Base-by-base conservation (phyloP, 176 grass and related monocot genomes). In the Ensete glaucum region DNA sequence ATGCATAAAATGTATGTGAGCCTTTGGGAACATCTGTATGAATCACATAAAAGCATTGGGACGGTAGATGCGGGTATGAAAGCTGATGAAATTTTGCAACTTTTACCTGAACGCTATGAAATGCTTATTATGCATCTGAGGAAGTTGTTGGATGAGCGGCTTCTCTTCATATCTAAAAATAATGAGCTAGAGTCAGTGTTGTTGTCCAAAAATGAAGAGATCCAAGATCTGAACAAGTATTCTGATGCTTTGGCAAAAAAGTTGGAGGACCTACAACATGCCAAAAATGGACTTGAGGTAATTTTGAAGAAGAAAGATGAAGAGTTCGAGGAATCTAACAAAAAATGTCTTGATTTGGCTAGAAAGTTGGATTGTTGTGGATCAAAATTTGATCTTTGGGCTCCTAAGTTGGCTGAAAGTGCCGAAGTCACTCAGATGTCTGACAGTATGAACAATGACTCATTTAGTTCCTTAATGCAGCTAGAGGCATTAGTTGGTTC, bases 191-290 rank as follows among this genome's bases (percentile, higher is more conserved):
- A 99, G 60, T 82, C 75, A 14, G 81, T 75, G 54, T 72, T 99
- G 62, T 76, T 79, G 54, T 79, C 59, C 71, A 93, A 94, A 94
- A 87, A 83, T 57, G 63, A 91, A 89, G 88, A 94, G 87, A 73
- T 80, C 60, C 84, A 94, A 86, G 90, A 89, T 50, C 77, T 93
- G 69, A 89, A 73, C 15, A 74, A 77, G 80, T 86, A 81, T 79
- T 96, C 76, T 82, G 81, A 81, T 76, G 82, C 86, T 87, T 69
- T 91, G 64, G 75, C 71, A 54, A 82, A 99, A 76, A 86, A 82
- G 71, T 67, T 87, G 79, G 81, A 93, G 74, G 86, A 94, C 54
- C 65, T 89, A 70, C 88, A 70, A 69, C 62, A 84, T 65, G 53
- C 81, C 55, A 89, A 91, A 34, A 81, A 87, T 62, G 86, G 89